Base-by-base conservation (phyloP, 2,329 filamentous ascomycete genomes). In the Colletotrichum orbiculare region DNA sequence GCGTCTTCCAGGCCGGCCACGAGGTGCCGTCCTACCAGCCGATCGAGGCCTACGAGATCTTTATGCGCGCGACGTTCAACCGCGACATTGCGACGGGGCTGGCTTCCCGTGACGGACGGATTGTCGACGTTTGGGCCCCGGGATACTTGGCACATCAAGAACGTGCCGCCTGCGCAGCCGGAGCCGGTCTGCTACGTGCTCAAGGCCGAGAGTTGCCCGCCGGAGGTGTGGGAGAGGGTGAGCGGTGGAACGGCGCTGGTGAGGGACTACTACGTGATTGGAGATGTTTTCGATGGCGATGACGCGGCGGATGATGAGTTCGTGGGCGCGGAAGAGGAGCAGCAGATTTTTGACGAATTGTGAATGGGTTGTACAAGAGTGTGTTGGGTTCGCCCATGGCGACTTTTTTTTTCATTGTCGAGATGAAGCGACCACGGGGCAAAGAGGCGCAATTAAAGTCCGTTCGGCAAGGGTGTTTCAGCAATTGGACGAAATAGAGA, bases 151-250 rank as follows among this genome's bases (percentile, higher is more conserved):
- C 85, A 83, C 0, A 79, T 86, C 69, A 82, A 80, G 8, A 84
- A 85, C 66, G 76, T 78, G 13, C 72, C 79, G 47, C 84, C 81
- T 13, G 72, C 74, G 67, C 80, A 81, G 60, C 83, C 79, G 35
- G 76, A 78, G 9, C 78, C 83, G 15, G 87, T 82, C 8, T 92
- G 89, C 77, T 90, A 86, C 76, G 70, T 90, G 8, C 81, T 87
- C 39, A 79, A 80, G 43, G 78, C 85, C n/a, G 73, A 74, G 5
- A 87, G 85, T 0, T 92, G 90, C 73, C 83, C 81, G 0, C 72
- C 79, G 0, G 83, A 85, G 8, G 80, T 89, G 69, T 82, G 81
- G 64, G 74, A 77, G 17, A 82, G 79, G 71, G 83, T 91, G 42
- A 71, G 77, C 8, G 75, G 76, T 1, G 83, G 84, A 4, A 73